phyloP scores from a whole-genome alignment of 2,329 filamentous ascomycete species.

The Stagonosporopsis rhizophila region DNA sequence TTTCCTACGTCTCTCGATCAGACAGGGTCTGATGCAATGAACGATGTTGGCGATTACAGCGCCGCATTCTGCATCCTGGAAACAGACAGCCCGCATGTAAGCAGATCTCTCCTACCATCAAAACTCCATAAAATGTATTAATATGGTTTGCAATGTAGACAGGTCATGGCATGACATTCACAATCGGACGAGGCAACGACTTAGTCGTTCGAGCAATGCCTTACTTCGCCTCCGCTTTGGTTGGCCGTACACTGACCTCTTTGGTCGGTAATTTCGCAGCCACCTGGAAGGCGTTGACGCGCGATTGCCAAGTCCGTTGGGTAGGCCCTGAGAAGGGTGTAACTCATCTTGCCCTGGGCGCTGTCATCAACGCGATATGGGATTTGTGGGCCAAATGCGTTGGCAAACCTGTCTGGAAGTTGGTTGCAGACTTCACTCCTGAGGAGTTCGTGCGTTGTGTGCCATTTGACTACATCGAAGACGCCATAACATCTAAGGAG shows the following conservation, averaged over 20 bases:
- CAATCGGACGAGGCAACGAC: slow-evolving; percentile 88
- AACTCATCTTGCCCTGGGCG: slow-evolving; percentile 86
- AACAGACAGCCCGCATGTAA: slow-evolving; percentile 58
- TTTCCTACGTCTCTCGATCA: slow-evolving; percentile 82
- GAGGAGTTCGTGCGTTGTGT: slow-evolving; percentile 87
- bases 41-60: slow-evolving; percentile 90
- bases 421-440: slow-evolving; percentile 87
- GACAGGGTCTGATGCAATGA: slow-evolving; percentile 95
- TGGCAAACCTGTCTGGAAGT: slow-evolving; percentile 88
- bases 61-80: slow-evolving; percentile 89
- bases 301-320: slow-evolving; percentile 89
- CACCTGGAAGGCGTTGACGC: slow-evolving; percentile 88
- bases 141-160: slow-evolving; percentile 59
- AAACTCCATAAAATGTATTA: background rate
- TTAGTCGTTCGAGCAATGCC: slow-evolving; percentile 86
- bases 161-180: slow-evolving; percentile 84
- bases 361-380: slow-evolving; percentile 91
- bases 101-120: background rate
- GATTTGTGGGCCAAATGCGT: slow-evolving; percentile 92
- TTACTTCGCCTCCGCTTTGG: slow-evolving; percentile 76
- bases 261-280: slow-evolving; percentile 82
- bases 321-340: slow-evolving; percentile 94
- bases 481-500: slow-evolving; percentile 85
- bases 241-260: slow-evolving; percentile 75
- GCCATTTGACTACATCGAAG: slow-evolving; percentile 92